Evolutionary conservation across 2,329 filamentous ascomycete genomes (phyloP).

Genomic region (Chaetomiaceae sp.): DNA sequence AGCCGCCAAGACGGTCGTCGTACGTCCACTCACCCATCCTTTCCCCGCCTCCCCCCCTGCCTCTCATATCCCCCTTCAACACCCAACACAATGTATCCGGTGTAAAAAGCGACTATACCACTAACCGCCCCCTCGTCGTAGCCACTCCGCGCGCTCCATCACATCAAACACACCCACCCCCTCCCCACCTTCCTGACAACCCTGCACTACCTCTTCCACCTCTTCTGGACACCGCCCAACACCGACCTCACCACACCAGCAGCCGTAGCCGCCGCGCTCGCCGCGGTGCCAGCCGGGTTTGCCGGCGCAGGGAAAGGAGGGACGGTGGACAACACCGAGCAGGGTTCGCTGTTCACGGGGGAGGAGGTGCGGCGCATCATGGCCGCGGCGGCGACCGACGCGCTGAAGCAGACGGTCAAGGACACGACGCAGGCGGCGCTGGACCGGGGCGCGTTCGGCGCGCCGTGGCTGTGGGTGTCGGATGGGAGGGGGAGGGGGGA

Average conservation of each 20-base stretch:
- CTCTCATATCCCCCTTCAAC: neutral
- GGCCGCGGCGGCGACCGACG: constrained; percentile 40
- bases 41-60: neutral
- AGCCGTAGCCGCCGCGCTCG: constrained; percentile 19
- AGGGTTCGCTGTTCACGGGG: constrained; percentile 37
- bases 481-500: constrained; percentile 53
- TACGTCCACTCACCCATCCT: too few relatives aligned
- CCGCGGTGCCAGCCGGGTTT: constrained; percentile 11
- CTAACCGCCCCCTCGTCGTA: neutral
- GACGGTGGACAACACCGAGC: neutral
- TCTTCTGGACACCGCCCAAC: constrained; percentile 56
- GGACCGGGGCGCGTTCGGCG: constrained; percentile 64
- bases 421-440: constrained; percentile 55
- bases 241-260: constrained; percentile 45
- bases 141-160: constrained; percentile 60
- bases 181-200: constrained; percentile 43
- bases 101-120: neutral
- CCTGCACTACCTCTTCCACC: constrained; percentile 50
- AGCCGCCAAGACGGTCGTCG: constrained; percentile 38
- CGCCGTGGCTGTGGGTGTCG: constrained; percentile 67
- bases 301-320: neutral
- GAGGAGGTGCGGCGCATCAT: constrained; percentile 52
- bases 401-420: constrained; percentile 39
- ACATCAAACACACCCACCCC: constrained; percentile 55
- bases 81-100: neutral